These are phyloP conservation scores for Hordeum pubiflorum DNA, from an alignment of 202 grass and related monocot species.

Conservation along the genomic window DNA sequence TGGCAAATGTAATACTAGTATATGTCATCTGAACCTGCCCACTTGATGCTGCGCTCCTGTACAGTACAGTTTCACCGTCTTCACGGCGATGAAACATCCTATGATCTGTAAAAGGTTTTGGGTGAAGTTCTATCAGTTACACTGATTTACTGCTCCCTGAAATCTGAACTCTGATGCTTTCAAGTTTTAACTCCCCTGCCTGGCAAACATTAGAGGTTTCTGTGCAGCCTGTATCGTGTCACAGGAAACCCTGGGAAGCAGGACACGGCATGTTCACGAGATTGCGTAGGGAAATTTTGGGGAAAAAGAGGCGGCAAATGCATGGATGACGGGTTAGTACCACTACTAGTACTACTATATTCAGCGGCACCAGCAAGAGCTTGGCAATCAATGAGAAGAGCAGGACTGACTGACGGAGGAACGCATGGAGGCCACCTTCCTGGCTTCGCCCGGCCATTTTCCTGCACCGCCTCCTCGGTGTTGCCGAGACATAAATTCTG, in stretches of 20 bases:
- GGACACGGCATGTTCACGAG: background rate
- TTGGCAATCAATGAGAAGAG: conserved; percentile 27
- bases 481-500: conserved; percentile 49
- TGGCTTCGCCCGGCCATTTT: conserved; percentile 29
- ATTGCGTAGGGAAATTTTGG: background rate
- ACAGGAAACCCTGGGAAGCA: background rate
- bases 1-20: background rate
- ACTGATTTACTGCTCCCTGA: background rate
- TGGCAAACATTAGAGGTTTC: conserved; percentile 1
- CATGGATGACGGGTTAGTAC: background rate
- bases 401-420: conserved; percentile 17
- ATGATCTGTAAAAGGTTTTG: conserved; percentile 3
- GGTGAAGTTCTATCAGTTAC: background rate
- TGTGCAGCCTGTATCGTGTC: background rate
- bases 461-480: conserved; percentile 38
- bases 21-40: conserved; percentile 11
- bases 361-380: background rate
- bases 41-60: background rate
- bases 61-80: background rate
- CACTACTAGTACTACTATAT: background rate
- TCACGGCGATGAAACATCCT: background rate
- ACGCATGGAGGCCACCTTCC: conserved; percentile 50
- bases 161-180: background rate
- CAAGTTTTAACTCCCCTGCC: background rate
- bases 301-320: background rate